phyloP scores from a whole-genome alignment of 371 early-diverging fungal species.

The Dichotomocladium elegans region DNA sequence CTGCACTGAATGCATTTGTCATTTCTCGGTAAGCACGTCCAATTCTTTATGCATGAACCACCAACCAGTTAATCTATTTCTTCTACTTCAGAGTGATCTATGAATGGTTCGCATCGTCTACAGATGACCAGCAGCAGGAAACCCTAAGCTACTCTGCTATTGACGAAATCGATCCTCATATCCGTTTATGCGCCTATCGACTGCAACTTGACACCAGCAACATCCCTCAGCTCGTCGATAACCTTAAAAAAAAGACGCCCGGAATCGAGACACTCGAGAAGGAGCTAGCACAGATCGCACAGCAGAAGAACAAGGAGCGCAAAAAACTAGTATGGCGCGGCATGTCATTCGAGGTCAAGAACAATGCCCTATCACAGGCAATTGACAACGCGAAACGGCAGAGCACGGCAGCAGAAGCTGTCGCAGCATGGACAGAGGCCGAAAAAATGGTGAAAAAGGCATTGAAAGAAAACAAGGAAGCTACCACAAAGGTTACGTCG shows the following conservation, averaged over 20 bases:
- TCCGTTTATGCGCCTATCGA: constrained; percentile 78
- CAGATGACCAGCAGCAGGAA: constrained; percentile 50
- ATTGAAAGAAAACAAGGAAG: constrained; percentile 62
- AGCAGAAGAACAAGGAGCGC: constrained; percentile 23
- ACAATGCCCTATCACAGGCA: background rate
- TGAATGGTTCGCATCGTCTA: constrained; percentile 54
- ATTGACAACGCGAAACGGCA: no score
- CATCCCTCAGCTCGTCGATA: constrained; percentile 48
- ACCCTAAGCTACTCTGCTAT: constrained; percentile 67
- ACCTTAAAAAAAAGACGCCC: constrained; percentile 31
- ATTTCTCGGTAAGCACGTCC: constrained; percentile 32
- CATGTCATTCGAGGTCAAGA: background rate
- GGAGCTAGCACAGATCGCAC: constrained; percentile 25
- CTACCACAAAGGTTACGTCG: constrained; percentile 67
- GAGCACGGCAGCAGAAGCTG: background rate
- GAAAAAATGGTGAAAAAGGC: constrained; percentile 58
- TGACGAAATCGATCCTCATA: constrained; percentile 77
- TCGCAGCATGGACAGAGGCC: constrained; percentile 54
- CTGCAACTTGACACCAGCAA: constrained; percentile 51
- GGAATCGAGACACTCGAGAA: constrained; percentile 16
- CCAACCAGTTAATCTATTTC: background rate
- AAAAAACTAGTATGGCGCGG: constrained; percentile 4
- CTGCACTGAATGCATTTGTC: constrained; percentile 61
- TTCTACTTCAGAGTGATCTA: constrained; percentile 54
- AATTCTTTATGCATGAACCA: background rate